phyloP scores from a whole-genome alignment of 345 rosid species.

The Turnera subulata region DNA sequence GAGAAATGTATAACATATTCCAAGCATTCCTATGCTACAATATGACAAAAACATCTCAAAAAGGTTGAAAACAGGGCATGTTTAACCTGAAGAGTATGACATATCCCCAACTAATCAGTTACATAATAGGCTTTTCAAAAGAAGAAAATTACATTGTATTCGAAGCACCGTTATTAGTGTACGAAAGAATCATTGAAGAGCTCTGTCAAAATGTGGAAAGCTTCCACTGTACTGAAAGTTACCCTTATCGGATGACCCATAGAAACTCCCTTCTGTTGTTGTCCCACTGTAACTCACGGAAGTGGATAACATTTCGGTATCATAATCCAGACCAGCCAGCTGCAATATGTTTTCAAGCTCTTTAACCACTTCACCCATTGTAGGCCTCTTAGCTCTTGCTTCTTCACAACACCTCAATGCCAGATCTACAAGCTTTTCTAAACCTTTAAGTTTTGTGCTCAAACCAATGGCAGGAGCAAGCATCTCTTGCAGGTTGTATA shows the following conservation, averaged over 20 bases:
- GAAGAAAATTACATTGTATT: not conserved
- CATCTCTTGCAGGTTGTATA: not conserved
- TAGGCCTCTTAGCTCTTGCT: slow-evolving; percentile 53
- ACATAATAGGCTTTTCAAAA: too few relatives aligned
- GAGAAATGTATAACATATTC: too few relatives aligned
- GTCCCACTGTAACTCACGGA: slow-evolving; percentile 45
- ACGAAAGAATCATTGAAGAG: not conserved
- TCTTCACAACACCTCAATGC: slow-evolving; percentile 51
- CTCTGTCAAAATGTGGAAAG: slow-evolving; percentile 8
- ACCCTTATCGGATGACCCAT: slow-evolving; percentile 41
- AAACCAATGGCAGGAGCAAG: not conserved
- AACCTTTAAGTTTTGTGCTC: not conserved
- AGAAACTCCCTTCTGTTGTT: slow-evolving; percentile 22
- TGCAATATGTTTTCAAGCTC: slow-evolving; percentile 70
- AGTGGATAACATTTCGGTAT: slow-evolving; percentile 46
- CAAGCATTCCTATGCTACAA: too few relatives aligned
- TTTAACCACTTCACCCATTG: slow-evolving; percentile 72
- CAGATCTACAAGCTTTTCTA: not conserved
- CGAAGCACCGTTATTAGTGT: not conserved
- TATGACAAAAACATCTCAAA: too few relatives aligned
- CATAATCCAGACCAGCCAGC: slow-evolving; percentile 55
- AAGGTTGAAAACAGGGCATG: too few relatives aligned
- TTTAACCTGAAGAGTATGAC: too few relatives aligned
- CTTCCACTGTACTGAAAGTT: slow-evolving; percentile 12
- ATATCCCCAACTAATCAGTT: too few relatives aligned